Base-by-base conservation (phyloP, 2,329 filamentous ascomycete species). In the Eutypella sp. region DNA sequence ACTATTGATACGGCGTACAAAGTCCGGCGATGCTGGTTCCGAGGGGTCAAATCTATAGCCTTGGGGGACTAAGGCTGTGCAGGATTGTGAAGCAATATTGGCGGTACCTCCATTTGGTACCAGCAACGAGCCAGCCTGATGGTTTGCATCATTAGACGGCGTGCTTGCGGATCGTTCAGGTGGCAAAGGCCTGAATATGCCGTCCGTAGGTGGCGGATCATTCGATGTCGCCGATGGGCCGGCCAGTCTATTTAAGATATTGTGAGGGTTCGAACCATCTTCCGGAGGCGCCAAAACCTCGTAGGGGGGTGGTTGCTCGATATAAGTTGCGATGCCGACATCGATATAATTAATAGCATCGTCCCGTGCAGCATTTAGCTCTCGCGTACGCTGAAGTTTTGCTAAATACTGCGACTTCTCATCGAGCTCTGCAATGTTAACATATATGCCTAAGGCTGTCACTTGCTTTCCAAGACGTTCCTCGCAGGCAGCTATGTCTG, bases 381-480 rank as follows among this genome's bases (percentile, higher is more conserved):
- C 41, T 16, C 37, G n/a, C 11, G 18, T 16, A 29, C 29, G 31
- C 10, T 20, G 42, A 27, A 47, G 31, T 16, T 47, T 27, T 5
- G 34, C 27, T 13, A 36, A 29, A n/a, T 44, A 13, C 13, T 40
- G 25, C 3, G 45, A 31, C 34, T 40, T 42, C 31, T 20, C 33
- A 4, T 47, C 37, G 5, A 34, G 34, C 41, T 19, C 22, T 13
- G 45, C 29, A 13, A 44, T 42, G 10, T 31, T 44, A 7, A 47
- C 16, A 41, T 47, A 47, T 5, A 47, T 41, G 16, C 15, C 33
- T 15, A 50, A 33, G 9, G 41, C 39, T 33, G n/a, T 33, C 37
- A 50, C 22, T 34, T 50, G 45, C 27, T 34, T 41, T 19, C 23
- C 24, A n/a, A 50, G 42, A 9, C 37, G 33, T 11, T 27, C 45